These are phyloP conservation scores for Gracilaria domingensis DNA, from an alignment of 23 red algal species.

Conservation along the genomic window DNA sequence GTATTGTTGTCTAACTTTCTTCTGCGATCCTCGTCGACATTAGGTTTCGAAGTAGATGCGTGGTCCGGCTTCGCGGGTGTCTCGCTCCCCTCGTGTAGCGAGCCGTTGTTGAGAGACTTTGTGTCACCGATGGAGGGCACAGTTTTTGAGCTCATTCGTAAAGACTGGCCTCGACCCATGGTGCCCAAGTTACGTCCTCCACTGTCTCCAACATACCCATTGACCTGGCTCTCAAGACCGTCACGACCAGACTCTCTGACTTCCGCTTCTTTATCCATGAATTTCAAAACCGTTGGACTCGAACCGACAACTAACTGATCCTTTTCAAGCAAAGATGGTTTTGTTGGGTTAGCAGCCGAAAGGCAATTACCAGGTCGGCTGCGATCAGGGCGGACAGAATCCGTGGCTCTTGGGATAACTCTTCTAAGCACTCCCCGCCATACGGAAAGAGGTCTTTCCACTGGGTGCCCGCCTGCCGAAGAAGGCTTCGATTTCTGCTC, in stretches of 20 bases:
- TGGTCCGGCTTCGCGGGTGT: background rate
- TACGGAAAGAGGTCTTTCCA: constrained; percentile 9
- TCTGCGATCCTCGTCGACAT: background rate
- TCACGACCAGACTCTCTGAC: background rate
- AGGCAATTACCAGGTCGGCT: background rate
- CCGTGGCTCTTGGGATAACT: constrained; percentile 27
- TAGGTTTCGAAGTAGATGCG: background rate
- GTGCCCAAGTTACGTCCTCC: background rate
- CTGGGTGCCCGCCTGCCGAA: background rate
- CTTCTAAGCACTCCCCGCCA: constrained; percentile 50
- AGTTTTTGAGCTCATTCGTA: background rate
- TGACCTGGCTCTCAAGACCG: background rate
- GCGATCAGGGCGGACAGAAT: background rate
- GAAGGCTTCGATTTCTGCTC: background rate
- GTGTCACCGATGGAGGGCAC: background rate
- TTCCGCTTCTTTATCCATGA: background rate
- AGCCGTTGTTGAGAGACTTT: background rate
- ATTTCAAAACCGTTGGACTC: background rate
- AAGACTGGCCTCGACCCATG: background rate
- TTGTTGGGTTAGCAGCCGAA: background rate
- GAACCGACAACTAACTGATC: background rate
- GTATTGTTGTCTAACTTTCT: background rate
- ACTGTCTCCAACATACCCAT: background rate
- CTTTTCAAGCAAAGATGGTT: background rate
- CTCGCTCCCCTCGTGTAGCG: background rate